A percentile compares a stretch with the other conserved stretches of the same genome.
phyloP scores from a whole-genome alignment of 2,329 filamentous ascomycete species.

The Cytospora schulzeri region DNA sequence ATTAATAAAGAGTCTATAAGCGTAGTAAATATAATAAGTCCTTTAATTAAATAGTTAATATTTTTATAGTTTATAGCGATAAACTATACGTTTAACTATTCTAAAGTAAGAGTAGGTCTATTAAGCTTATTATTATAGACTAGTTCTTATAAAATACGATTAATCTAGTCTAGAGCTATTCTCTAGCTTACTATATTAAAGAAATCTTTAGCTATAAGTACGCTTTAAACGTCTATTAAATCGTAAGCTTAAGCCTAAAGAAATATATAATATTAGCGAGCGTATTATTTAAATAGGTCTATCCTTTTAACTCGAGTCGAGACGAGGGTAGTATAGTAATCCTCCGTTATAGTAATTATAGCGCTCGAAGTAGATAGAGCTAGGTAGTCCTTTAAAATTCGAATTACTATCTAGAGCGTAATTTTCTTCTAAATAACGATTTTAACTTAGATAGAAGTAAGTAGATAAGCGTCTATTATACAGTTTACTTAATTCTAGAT shows the following conservation, averaged over 20 bases:
- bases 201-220: not conserved
- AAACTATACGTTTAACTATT: not conserved
- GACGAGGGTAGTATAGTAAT: too few species aligned
- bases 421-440: too few species aligned
- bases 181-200: not conserved
- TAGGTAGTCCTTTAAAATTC: too few species aligned
- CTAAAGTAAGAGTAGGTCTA: not conserved
- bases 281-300: too few species aligned
- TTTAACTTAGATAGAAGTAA: too few species aligned
- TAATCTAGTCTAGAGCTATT: not conserved
- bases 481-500: too few species aligned
- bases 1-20: not conserved
- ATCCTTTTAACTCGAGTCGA: too few species aligned
- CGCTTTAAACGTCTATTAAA: not conserved
- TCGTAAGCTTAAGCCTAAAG: not conserved
- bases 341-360: too few species aligned
- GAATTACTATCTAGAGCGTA: too few species aligned
- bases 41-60: not conserved
- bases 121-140: not conserved
- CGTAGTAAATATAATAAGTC: not conserved
- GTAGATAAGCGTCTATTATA: too few species aligned
- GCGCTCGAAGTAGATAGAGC: too few species aligned
- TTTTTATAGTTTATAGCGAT: not conserved
- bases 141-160: not conserved
- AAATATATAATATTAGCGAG: too few species aligned